A percentile compares a stretch with the other conserved stretches of the same genome.
phyloP scores from a whole-genome alignment of 202 grass and related monocot genomes.

The Carex sylvatica region DNA sequence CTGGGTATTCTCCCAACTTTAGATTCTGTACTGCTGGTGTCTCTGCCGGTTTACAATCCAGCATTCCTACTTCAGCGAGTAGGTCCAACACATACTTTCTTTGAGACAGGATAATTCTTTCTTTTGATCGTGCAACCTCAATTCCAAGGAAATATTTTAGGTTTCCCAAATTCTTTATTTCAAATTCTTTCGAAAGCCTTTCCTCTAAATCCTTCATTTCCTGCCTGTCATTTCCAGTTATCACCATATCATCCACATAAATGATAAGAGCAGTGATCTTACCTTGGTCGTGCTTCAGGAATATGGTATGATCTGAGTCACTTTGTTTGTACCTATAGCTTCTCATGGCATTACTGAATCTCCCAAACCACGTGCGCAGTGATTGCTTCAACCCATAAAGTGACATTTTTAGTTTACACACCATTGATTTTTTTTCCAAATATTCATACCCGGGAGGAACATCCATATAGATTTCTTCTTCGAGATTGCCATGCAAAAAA shows the following conservation, averaged over 20 bases:
- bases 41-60: not conserved
- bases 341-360: too few species aligned
- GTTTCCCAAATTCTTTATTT: too few species aligned
- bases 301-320: too few species aligned
- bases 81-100: not conserved
- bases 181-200: too few species aligned
- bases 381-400: not conserved
- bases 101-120: not conserved
- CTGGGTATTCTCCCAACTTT: not conserved
- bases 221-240: too few species aligned
- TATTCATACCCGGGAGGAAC: not conserved
- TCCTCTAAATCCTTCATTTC: too few species aligned
- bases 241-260: too few species aligned
- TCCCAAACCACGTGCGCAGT: too few species aligned
- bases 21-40: not conserved
- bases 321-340: too few species aligned
- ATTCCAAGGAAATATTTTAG: not conserved
- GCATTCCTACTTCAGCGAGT: not conserved
- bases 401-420: not conserved
- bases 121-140: not conserved
- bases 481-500: not conserved
- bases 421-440: not conserved
- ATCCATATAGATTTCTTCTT: not conserved
- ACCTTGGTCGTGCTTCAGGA: too few species aligned
- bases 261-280: too few species aligned